Evolutionary conservation across 139 green algal genomes (phyloP), one percentile per base, ranked within the genome.

Genomic region (Coelastrella sp.): DNA sequence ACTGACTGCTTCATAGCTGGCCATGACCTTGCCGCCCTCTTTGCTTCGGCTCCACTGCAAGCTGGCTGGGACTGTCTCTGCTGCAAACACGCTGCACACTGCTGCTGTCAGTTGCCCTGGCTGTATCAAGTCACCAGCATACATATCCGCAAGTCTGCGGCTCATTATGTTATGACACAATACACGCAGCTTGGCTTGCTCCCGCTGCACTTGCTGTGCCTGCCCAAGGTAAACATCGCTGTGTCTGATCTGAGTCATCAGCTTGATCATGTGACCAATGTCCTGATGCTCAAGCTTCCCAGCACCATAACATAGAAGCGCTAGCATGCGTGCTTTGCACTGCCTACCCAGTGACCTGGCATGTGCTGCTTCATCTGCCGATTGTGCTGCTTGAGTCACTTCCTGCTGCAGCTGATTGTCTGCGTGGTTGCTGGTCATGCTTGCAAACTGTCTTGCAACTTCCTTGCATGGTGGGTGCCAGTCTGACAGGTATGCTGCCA

Each of bases 371-470:
- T 57, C 82, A 65, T 65, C 57, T 16, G 4, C 65, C 16, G 14
- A 17, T 76, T 56, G 14, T 66, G 66, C 79, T 58, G 54, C 89
- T 83, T 22, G 11, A 3, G 64, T 77, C 0, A 32, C 7, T 5
- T 20, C 23, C 2, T 57, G 74, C 61, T 86, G 54, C 16, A 54
- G 10, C 77, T 94, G 91, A 22, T 88, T 59, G 32, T 94, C 92
- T 47, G 94, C 94, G 56, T 74, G 90, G 7, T 59, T 32, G 0
- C 17, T 57, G 5, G 92, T 92, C 80, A 94, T 94, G 7, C 23
- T 77, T 19, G 94, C 93, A 92, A 95, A 95, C 17, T 77, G 85
- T 13, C 85, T 80, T 13, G 92, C 91, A 13, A 93, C 82, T 16
- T 68, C 64, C 4, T 14, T 22, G 80, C 71, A 87, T 20, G 76